Conservation (phyloP, 441 rosid genomes). For the Pelargonium cotyledonis region DNA sequence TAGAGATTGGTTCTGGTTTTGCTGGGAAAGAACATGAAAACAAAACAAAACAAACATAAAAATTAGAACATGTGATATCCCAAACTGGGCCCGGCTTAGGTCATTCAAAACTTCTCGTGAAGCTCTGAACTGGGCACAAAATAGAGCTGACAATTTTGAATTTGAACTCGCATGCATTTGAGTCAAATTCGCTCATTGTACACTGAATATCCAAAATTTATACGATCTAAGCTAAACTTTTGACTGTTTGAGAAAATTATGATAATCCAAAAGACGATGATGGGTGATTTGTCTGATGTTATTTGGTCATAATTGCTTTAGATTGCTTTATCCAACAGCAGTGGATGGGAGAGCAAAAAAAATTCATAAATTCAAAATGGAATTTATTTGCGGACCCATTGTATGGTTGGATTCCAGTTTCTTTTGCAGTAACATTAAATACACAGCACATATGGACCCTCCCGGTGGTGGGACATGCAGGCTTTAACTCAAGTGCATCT, state of each 20-base stretch:
- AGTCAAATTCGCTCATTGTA: too few relatives aligned
- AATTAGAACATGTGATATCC: not conserved
- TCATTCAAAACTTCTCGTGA: not conserved
- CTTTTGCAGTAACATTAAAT: not conserved
- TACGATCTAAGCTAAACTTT: too few relatives aligned
- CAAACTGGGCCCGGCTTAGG: not conserved
- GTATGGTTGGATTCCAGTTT: not conserved
- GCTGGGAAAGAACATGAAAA: not conserved
- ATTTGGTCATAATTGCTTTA: not conserved
- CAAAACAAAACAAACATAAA: not conserved
- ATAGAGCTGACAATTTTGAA: too few relatives aligned
- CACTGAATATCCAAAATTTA: too few relatives aligned
- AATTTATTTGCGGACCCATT: not conserved
- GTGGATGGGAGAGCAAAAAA: not conserved
- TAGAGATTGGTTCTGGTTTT: not conserved
- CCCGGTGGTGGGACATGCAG: not conserved
- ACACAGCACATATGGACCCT: not conserved
- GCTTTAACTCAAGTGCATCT: not conserved
- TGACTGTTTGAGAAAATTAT: not conserved
- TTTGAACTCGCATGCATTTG: too few relatives aligned
- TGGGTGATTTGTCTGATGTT: slow-evolving; percentile 1
- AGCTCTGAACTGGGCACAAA: not conserved
- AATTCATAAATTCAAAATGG: not conserved
- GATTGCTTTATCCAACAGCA: not conserved
- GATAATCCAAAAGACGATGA: not conserved